These are phyloP conservation scores for Calamus simplicifolius DNA, from an alignment of 176 grass and related monocot genomes.

Conservation along the genomic window DNA sequence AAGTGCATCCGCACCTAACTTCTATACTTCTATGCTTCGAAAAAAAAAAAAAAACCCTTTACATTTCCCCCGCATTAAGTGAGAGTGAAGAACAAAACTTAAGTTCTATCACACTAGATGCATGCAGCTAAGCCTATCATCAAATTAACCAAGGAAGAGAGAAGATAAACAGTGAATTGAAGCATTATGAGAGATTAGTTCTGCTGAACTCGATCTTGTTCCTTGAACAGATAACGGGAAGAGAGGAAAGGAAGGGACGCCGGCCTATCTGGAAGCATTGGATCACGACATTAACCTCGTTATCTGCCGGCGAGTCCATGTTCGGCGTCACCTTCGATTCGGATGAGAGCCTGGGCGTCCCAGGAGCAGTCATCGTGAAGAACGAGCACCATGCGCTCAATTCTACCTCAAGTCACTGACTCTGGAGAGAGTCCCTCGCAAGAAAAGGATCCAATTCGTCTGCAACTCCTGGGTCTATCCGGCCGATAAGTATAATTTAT, in stretches of 20 bases:
- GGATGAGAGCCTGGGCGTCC: constrained; percentile 57
- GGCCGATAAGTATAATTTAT: constrained; percentile 7
- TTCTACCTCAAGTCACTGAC: constrained; percentile 69
- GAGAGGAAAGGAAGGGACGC: constrained; percentile 38
- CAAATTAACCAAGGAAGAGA: too few species aligned
- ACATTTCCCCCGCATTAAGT: too few species aligned
- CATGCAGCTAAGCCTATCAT: too few species aligned
- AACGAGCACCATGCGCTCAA: constrained; percentile 44
- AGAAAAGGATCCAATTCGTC: constrained; percentile 58
- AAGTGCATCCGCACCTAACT: too few species aligned
- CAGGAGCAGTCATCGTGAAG: constrained; percentile 63
- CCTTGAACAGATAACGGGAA: constrained; percentile 35
- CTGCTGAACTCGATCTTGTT: too few species aligned
- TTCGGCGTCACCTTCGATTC: constrained; percentile 60
- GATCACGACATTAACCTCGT: constrained; percentile 28
- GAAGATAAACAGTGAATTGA: too few species aligned
- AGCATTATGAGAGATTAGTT: too few species aligned
- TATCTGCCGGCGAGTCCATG: constrained; percentile 31
- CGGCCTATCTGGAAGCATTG: constrained; percentile 49
- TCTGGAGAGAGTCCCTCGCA: constrained; percentile 53
- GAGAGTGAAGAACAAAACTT: too few species aligned
- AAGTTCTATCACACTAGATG: too few species aligned
- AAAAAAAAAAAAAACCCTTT: too few species aligned
- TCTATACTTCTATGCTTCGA: too few species aligned
- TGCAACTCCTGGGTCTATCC: constrained; percentile 89